phyloP scores from a whole-genome alignment of 257 asterid species.

The Nicotiana undulata region DNA sequence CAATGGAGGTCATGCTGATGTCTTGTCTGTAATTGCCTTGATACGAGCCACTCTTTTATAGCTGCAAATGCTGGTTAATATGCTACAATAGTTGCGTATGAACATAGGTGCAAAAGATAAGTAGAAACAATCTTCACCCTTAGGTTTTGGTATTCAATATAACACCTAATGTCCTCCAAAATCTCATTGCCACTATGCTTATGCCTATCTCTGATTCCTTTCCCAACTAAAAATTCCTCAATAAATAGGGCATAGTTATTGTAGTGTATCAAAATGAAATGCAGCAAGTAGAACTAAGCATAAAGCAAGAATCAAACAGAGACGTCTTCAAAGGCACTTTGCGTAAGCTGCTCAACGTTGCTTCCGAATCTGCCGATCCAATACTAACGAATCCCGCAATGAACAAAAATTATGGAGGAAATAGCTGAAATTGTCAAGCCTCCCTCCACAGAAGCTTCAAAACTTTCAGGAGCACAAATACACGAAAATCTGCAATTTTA shows the following conservation, averaged over 20 bases:
- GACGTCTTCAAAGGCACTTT: background rate
- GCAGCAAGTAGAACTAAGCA: background rate
- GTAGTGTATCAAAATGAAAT: background rate
- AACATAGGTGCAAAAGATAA: too few species aligned
- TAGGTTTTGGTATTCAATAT: too few species aligned
- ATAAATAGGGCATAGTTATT: too few species aligned
- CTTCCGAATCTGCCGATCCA: background rate
- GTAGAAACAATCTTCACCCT: too few species aligned
- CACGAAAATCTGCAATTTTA: background rate
- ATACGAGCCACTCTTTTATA: too few species aligned
- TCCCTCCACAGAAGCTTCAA: background rate
- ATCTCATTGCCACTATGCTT: too few species aligned
- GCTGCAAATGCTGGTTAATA: too few species aligned
- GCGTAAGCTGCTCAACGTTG: background rate
- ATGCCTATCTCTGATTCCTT: too few species aligned
- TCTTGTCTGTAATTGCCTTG: background rate
- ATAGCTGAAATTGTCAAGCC: background rate
- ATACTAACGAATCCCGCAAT: background rate
- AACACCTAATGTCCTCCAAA: too few species aligned
- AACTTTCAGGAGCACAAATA: background rate
- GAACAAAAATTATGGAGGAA: background rate
- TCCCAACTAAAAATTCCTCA: too few species aligned
- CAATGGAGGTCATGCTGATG: conserved; percentile 68
- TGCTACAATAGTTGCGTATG: too few species aligned
- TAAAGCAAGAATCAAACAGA: background rate